These are phyloP conservation scores for Neurospora sp. DNA, from an alignment of 495 filamentous ascomycete genomes.

Conservation along the genomic window DNA sequence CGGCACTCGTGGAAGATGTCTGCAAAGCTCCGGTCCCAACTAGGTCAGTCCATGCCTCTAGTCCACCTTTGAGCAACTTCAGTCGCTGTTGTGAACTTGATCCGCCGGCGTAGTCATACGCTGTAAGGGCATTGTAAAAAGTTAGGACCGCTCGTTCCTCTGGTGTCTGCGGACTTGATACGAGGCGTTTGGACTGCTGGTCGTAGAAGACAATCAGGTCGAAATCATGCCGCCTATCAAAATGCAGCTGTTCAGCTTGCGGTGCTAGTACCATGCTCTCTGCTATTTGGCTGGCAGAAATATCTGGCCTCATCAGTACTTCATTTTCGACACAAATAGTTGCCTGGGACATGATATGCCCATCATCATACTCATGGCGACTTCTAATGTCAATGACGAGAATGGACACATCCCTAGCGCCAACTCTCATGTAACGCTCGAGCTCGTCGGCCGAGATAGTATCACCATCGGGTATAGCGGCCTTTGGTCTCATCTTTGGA, in stretches of 20 bases:
- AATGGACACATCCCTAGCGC: slow-evolving; percentile 44
- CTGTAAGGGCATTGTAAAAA: slow-evolving; percentile 67
- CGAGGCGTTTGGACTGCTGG: slow-evolving; percentile 44
- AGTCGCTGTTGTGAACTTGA: slow-evolving; percentile 47
- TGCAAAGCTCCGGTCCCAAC: slow-evolving; percentile 60
- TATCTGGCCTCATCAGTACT: slow-evolving; percentile 53
- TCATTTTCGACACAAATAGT: slow-evolving; percentile 92
- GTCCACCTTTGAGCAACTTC: slow-evolving; percentile 68
- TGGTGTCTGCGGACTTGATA: slow-evolving; percentile 30
- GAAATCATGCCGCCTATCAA: slow-evolving; percentile 66
- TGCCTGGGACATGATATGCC: slow-evolving; percentile 72
- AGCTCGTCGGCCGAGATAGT: slow-evolving; percentile 58
- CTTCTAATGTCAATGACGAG: slow-evolving; percentile 79
- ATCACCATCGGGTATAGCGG: slow-evolving; percentile 46
- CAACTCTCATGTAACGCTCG: slow-evolving; percentile 46
- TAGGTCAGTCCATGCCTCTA: slow-evolving; percentile 76
- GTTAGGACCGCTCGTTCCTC: slow-evolving; percentile 52
- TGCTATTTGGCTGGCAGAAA: slow-evolving; percentile 77
- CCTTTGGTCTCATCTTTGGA: slow-evolving; percentile 16
- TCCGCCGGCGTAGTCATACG: slow-evolving; percentile 65
- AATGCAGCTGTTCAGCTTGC: slow-evolving; percentile 57
- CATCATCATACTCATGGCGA: slow-evolving; percentile 73
- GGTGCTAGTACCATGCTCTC: slow-evolving; percentile 77
- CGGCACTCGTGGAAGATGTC: slow-evolving; percentile 15
- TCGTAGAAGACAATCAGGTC: slow-evolving; percentile 91